Percentiles rank a stretch among this genome's conserved stretches.
Evolutionary conservation across 2,329 filamentous ascomycete genomes (phyloP).

Genomic region (Botryosphaeria dothidea): DNA sequence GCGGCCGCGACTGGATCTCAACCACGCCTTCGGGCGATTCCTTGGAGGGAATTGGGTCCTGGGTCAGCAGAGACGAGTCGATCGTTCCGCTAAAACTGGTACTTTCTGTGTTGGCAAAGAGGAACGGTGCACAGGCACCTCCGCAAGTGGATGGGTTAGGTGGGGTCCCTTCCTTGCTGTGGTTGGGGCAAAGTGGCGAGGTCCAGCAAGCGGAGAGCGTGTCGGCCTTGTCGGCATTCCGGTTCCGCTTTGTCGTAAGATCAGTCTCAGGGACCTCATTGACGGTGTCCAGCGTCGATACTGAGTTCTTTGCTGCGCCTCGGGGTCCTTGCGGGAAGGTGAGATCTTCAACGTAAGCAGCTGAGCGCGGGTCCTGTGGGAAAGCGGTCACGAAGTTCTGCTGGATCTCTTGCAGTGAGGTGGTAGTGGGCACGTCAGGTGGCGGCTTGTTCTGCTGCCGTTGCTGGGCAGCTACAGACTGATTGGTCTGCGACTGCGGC

Average conservation of each 20-base stretch:
- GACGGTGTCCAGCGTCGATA: conserved; percentile 24
- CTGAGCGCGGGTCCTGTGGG: conserved; percentile 17
- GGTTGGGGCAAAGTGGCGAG: conserved; percentile 43
- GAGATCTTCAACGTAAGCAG: conserved; percentile 33
- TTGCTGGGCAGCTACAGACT: conserved; percentile 7
- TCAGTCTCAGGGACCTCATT: conserved; percentile 22
- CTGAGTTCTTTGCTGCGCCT: conserved; percentile 23
- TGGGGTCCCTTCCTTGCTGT: conserved; percentile 34
- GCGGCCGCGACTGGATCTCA: conserved; percentile 36
- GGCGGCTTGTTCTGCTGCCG: conserved; percentile 1
- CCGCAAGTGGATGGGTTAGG: conserved; percentile 44
- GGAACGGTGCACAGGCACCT: conserved; percentile 41
- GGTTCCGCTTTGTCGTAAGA: conserved; percentile 35
- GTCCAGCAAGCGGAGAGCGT: conserved; percentile 44
- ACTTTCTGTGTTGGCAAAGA: conserved; percentile 32
- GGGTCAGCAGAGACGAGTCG: conserved; percentile 29
- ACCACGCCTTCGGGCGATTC: conserved; percentile 33
- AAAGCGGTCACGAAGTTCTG: conserved; percentile 18
- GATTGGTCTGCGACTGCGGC: neutral
- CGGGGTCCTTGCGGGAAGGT: conserved; percentile 39
- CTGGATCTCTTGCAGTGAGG: conserved; percentile 19
- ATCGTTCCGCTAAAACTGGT: conserved; percentile 23
- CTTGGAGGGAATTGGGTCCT: conserved; percentile 34
- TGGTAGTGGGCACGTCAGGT: conserved; percentile 1
- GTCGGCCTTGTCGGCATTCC: conserved; percentile 34